Base-by-base conservation (phyloP, 192 early-diverging fungal species). In the Coemansia furcata region DNA sequence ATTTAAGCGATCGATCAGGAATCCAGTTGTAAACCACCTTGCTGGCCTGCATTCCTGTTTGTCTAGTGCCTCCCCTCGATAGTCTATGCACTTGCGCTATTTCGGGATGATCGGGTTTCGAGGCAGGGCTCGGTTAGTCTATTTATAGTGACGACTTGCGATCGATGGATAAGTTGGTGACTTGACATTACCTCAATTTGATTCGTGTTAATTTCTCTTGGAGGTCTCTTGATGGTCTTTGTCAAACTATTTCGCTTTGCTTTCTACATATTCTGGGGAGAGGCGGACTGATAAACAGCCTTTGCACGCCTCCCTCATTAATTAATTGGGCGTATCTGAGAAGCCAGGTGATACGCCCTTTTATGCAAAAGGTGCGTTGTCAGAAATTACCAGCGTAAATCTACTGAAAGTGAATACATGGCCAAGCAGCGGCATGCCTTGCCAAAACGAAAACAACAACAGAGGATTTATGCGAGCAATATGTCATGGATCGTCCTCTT, bases 401-500 rank as follows among this genome's bases (percentile, higher is more conserved):
- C 50, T 26, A 54, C 50, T 12, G 29, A 14, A 54, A 30, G 14
- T 54, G 50, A n/a, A 8, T 32, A 6, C 50, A 54, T 54, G 50
- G 50, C 10, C n/a, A n/a, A n/a, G n/a, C n/a, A n/a, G n/a, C n/a
- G n/a, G n/a, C n/a, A 43, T 23, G 17, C 29, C 40, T 32, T 6
- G 44, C 62, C 43, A 46, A 19, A 46, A 47, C 29, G 39, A 42
- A 33, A 63, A 47, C 32, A 49, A 63, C 10, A 63, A 47, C n/a
- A 35, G 61, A 62, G n/a, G n/a, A n/a, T n/a, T n/a, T n/a, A 43
- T 62, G 60, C 62, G 35, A 61, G 10, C n/a, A 3, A 47, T 49
- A 33, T 63, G 42, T 30, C 46, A 52, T 14, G 26, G 54, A 57
- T 57, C 14, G 54, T 19, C 54, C 54, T n/a, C 33, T 36, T 14